Percentiles rank a stretch among this genome's conserved stretches.
phyloP scores from a whole-genome alignment of 768 basidiomycete genomes.

The Agrocybe pediades region DNA sequence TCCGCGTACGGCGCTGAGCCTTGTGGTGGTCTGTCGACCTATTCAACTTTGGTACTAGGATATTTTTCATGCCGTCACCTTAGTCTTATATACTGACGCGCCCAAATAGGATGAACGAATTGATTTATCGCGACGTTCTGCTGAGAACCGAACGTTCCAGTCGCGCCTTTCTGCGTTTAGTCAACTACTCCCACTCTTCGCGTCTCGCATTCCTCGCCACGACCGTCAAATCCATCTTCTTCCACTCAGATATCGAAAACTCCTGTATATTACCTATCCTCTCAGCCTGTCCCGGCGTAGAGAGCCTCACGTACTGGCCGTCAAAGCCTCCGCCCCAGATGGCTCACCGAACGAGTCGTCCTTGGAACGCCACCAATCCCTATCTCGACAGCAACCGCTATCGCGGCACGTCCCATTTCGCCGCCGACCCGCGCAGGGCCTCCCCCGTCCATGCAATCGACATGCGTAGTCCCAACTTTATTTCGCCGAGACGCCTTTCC shows the following conservation, averaged over 20 bases:
- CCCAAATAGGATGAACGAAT: conserved; percentile 33
- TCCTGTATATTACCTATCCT: conserved; percentile 32
- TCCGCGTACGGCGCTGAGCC: conserved; percentile 29
- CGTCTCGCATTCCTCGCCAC: conserved; percentile 33
- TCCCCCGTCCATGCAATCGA: conserved; percentile 7
- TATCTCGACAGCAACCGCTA: background rate
- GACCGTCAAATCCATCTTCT: conserved; percentile 36
- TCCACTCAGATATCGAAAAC: conserved; percentile 35
- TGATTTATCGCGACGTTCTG: conserved; percentile 35
- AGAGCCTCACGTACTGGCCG: conserved; percentile 39
- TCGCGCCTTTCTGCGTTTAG: conserved; percentile 37
- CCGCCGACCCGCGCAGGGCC: background rate
- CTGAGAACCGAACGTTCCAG: conserved; percentile 33
- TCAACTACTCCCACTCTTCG: conserved; percentile 34
- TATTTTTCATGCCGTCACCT: background rate
- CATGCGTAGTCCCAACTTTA: conserved; percentile 19
- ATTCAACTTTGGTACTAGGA: conserved; percentile 34
- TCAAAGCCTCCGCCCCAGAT: background rate
- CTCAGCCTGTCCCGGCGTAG: conserved; percentile 33
- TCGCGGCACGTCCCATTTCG: background rate
- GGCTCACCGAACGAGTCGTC: too few species aligned
- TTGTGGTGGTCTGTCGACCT: conserved; percentile 30
- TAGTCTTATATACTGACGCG: background rate
- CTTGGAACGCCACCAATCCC: too few species aligned
- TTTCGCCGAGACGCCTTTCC: conserved; percentile 33